Evolutionary conservation across 2,329 filamentous ascomycete species (phyloP).

Genomic region (Pyricularia pennisetigena): DNA sequence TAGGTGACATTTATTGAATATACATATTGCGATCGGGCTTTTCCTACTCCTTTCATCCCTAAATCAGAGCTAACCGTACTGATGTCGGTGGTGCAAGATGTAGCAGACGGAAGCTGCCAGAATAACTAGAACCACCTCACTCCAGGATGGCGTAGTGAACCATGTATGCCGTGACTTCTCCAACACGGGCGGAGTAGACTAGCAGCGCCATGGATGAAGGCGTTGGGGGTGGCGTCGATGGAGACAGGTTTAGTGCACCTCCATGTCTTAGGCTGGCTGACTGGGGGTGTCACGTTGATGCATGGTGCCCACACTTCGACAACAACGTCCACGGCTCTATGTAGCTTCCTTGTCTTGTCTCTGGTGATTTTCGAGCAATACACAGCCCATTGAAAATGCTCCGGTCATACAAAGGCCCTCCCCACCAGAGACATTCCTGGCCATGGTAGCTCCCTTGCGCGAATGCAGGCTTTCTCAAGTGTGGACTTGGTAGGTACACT

Average conservation of each 20-base stretch:
- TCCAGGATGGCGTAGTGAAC: background rate
- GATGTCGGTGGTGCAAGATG: background rate
- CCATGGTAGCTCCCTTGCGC: background rate
- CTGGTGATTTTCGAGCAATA: constrained; percentile 1
- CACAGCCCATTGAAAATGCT: background rate
- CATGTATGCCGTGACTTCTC: background rate
- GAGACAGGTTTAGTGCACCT: constrained; percentile 14
- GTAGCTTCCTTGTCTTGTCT: constrained; percentile 5
- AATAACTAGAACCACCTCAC: background rate
- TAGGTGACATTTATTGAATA: background rate
- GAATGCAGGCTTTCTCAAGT: background rate
- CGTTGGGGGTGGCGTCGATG: constrained; percentile 7
- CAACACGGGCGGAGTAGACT: background rate
- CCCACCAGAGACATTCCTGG: background rate
- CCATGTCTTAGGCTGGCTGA: constrained; percentile 19
- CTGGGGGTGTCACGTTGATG: constrained; percentile 19
- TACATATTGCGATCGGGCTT: background rate
- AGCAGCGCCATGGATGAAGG: background rate
- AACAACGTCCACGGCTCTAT: background rate
- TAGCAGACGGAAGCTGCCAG: background rate
- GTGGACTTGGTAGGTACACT: background rate
- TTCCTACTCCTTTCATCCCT: background rate
- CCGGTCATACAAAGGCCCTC: background rate
- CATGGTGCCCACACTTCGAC: constrained; percentile 9
- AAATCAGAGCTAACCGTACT: background rate